Percentiles rank a stretch among this genome's conserved stretches.
Conservation (phyloP, 2,329 filamentous ascomycete species). For the Colletotrichum magnum region DNA sequence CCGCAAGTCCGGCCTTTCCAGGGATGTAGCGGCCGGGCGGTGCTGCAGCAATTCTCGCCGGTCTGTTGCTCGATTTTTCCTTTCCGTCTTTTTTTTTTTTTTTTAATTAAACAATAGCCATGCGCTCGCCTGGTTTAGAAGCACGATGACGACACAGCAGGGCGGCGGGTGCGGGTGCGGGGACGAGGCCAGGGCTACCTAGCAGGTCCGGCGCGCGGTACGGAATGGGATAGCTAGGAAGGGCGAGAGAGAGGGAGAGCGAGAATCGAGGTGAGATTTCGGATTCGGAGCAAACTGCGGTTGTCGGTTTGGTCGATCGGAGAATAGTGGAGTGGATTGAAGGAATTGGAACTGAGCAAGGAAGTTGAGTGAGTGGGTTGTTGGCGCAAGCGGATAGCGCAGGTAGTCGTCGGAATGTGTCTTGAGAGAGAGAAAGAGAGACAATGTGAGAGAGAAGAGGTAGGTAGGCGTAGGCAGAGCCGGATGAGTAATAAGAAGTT, state of each 20-base stretch:
- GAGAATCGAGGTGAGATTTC: background rate
- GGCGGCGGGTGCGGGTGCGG: slow-evolving; percentile 28
- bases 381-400: slow-evolving; percentile 10
- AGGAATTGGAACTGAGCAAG: slow-evolving; percentile 2
- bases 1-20: slow-evolving; percentile 15
- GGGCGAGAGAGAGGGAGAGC: background rate
- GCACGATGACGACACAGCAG: slow-evolving; percentile 40
- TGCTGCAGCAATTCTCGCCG: slow-evolving; percentile 20
- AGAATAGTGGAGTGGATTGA: slow-evolving; percentile 7
- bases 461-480: background rate
- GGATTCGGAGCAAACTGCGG: background rate
- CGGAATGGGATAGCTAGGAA: slow-evolving; percentile 1
- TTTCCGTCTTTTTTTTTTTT: slow-evolving; percentile 7
- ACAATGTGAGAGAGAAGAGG: too few relatives aligned
- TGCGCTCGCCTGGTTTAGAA: slow-evolving; percentile 17
- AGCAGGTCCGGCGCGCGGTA: background rate
- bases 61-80: slow-evolving; percentile 9
- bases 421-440: background rate
- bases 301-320: slow-evolving; percentile 9
- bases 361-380: slow-evolving; percentile 6
- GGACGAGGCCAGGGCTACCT: slow-evolving; percentile 20
- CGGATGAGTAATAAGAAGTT: background rate
- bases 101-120: slow-evolving; percentile 24
- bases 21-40: slow-evolving; percentile 21
- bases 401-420: slow-evolving; percentile 13